Conservation (phyloP, 2,329 filamentous ascomycete species). For the Coniochaeta sp. region DNA sequence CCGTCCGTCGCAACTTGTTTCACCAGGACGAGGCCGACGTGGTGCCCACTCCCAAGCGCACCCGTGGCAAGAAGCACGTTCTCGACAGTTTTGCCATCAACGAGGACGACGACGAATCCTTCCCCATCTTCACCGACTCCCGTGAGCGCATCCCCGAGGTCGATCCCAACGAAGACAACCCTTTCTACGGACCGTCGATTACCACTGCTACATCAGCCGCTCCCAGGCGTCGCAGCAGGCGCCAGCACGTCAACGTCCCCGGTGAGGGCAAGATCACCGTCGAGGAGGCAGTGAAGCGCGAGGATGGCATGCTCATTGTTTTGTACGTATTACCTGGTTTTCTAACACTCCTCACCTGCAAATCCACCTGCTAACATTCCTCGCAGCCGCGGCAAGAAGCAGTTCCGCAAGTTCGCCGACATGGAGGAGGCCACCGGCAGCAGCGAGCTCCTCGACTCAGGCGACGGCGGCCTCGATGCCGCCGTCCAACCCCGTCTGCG, state of each 20-base stretch:
- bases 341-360: not conserved
- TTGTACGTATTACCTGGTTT: slow-evolving; percentile 54
- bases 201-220: slow-evolving; percentile 23
- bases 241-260: slow-evolving; percentile 45
- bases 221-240: slow-evolving; percentile 45
- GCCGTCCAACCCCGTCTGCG: slow-evolving; percentile 25
- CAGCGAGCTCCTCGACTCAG: slow-evolving; percentile 25
- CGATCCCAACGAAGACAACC: slow-evolving; percentile 62
- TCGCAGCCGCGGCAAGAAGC: slow-evolving; percentile 67
- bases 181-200: slow-evolving; percentile 53
- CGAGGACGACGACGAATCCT: slow-evolving; percentile 49
- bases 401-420: slow-evolving; percentile 62
- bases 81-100: slow-evolving; percentile 54
- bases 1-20: slow-evolving; percentile 57
- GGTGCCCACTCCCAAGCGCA: slow-evolving; percentile 51
- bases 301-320: slow-evolving; percentile 67
- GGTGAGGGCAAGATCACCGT: slow-evolving; percentile 53
- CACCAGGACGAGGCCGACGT: slow-evolving; percentile 45
- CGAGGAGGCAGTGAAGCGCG: slow-evolving; percentile 55
- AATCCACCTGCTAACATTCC: slow-evolving; percentile 17
- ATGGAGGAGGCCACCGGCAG: slow-evolving; percentile 25
- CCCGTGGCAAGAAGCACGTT: slow-evolving; percentile 48
- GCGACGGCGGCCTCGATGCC: slow-evolving; percentile 22
- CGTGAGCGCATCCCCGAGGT: slow-evolving; percentile 68
- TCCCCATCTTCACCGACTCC: slow-evolving; percentile 71